A percentile compares a stretch with the other conserved stretches of the same genome.
phyloP scores from a whole-genome alignment of 306 rosid species.

The Luffa aegyptiaca region DNA sequence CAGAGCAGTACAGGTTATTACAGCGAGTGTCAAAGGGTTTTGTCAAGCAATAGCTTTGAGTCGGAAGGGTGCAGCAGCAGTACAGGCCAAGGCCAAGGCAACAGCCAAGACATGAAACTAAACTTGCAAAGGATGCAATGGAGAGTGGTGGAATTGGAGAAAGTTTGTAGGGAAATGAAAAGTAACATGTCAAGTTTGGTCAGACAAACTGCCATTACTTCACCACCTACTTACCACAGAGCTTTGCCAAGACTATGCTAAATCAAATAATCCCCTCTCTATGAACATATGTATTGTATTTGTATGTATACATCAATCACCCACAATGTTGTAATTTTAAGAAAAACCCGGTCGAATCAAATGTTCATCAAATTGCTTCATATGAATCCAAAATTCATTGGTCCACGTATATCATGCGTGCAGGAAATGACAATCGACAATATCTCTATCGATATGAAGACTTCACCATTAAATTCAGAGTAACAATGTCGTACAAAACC shows the following conservation, averaged over 20 bases:
- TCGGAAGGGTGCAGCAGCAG: constrained; percentile 4
- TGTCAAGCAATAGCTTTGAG: constrained; percentile 31
- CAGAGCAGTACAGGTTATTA: neutral
- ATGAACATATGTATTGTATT: neutral
- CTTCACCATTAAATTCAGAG: no score
- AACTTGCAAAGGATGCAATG: constrained; percentile 45
- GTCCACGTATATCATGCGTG: no score
- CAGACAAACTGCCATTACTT: constrained; percentile 17
- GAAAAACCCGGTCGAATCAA: neutral
- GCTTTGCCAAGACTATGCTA: constrained; percentile 44
- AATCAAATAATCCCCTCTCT: neutral
- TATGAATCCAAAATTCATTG: neutral
- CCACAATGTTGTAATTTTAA: neutral
- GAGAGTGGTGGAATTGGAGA: constrained; percentile 62
- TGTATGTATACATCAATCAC: neutral
- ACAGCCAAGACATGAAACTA: constrained; percentile 21
- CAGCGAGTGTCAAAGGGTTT: constrained; percentile 15
- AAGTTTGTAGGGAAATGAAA: constrained; percentile 45
- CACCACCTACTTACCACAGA: constrained; percentile 28
- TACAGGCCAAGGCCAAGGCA: constrained; percentile 16
- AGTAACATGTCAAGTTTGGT: constrained; percentile 43
- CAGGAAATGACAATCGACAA: no score
- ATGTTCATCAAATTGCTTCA: neutral
- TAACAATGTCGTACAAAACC: no score
- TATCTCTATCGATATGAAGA: no score